A percentile compares a stretch with the other conserved stretches of the same genome.
phyloP scores from a whole-genome alignment of 352 stramenopile genomes.

The Pythium biforme region DNA sequence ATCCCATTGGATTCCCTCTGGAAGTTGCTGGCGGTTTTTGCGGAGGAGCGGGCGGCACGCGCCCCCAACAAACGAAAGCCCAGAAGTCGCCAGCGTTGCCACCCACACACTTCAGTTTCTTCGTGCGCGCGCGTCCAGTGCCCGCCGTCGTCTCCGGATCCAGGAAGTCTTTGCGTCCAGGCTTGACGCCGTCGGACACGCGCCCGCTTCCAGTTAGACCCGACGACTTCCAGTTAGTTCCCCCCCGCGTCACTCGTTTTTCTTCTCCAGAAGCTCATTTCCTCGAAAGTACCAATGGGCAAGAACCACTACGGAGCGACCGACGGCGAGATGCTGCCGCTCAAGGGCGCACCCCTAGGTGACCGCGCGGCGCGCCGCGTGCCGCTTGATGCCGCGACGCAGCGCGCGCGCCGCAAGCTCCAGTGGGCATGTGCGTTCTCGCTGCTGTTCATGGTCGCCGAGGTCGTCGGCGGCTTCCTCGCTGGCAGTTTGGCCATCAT shows the following conservation, averaged over 20 bases:
- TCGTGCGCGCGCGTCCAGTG: neutral
- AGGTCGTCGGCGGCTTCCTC: slow-evolving; percentile 94
- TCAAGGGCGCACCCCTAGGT: slow-evolving; percentile 36
- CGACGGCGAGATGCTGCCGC: slow-evolving; percentile 51
- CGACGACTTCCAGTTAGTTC: slow-evolving; percentile 11
- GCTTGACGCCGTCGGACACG: neutral
- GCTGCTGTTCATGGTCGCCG: slow-evolving; percentile 94
- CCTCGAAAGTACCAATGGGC: slow-evolving; percentile 7
- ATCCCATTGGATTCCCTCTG: neutral
- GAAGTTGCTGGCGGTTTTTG: neutral
- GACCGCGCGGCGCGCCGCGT: slow-evolving; percentile 41
- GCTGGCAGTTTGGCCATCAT: slow-evolving; percentile 96
- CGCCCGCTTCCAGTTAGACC: neutral
- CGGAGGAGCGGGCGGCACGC: neutral
- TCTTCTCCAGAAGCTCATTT: neutral
- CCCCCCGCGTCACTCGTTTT: neutral
- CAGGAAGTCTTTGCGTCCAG: neutral
- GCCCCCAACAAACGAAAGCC: neutral
- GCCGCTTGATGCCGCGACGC: slow-evolving; percentile 46
- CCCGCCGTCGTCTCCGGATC: neutral
- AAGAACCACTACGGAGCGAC: slow-evolving; percentile 46
- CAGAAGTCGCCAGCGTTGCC: neutral
- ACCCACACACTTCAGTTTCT: slow-evolving; percentile 1
- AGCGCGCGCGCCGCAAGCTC: slow-evolving; percentile 70
- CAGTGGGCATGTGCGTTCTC: slow-evolving; percentile 78